A percentile compares a stretch with the other conserved stretches of the same genome.
phyloP scores from a whole-genome alignment of 495 filamentous ascomycete species.

The Apiosordaria backusii region DNA sequence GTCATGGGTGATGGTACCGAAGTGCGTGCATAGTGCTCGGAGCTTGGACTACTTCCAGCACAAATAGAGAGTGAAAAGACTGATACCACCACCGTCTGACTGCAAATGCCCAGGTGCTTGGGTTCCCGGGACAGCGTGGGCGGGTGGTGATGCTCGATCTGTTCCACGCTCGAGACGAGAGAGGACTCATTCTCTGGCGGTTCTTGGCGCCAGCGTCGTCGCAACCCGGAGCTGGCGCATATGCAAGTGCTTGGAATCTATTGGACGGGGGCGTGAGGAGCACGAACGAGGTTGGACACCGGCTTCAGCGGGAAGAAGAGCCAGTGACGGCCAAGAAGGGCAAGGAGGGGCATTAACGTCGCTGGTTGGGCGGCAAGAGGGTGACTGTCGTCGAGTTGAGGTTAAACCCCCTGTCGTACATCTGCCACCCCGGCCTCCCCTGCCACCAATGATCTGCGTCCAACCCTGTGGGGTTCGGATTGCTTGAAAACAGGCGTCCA shows the following conservation, averaged over 20 bases:
- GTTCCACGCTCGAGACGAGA: not conserved
- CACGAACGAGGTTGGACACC: slow-evolving; percentile 20
- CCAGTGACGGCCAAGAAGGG: too few species aligned
- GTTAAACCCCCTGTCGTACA: slow-evolving; percentile 20
- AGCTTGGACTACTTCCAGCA: not conserved
- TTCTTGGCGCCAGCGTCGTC: slow-evolving; percentile 31
- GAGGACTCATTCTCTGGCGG: not conserved
- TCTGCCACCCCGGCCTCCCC: slow-evolving; percentile 24
- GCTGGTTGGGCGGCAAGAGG: slow-evolving; percentile 35
- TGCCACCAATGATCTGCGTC: slow-evolving; percentile 26
- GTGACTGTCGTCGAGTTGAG: slow-evolving; percentile 13
- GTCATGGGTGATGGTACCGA: slow-evolving; percentile 16
- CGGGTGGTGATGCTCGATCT: not conserved
- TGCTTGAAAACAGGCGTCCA: slow-evolving; percentile 27
- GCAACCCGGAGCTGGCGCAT: slow-evolving; percentile 27
- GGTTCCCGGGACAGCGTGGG: not conserved
- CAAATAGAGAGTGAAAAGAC: slow-evolving; percentile 2
- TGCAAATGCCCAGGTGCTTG: not conserved
- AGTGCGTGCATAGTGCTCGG: slow-evolving; percentile 17
- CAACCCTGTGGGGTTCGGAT: not conserved
- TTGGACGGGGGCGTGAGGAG: slow-evolving; percentile 26
- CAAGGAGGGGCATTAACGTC: slow-evolving; percentile 15
- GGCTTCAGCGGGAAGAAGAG: slow-evolving; percentile 1
- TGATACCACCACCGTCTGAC: not conserved
- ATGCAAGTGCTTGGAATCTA: slow-evolving; percentile 28